A percentile compares a stretch with the other conserved stretches of the same genome.
Conservation (phyloP, 768 basidiomycete genomes). For the Hysterangium stoloniferum region DNA sequence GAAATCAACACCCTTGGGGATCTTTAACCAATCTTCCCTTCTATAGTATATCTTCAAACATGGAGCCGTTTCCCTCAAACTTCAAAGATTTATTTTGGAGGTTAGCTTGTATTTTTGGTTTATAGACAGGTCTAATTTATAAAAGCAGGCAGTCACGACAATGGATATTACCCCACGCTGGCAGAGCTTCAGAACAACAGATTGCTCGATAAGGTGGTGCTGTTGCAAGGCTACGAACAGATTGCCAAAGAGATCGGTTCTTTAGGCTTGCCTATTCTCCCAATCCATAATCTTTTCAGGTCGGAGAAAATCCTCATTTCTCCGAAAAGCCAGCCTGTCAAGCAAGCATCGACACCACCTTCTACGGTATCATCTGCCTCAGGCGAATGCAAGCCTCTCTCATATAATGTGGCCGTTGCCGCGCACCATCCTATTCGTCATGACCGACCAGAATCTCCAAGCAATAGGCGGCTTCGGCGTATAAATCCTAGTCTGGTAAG, state of each 20-base stretch:
- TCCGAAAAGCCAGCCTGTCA: conserved; percentile 16
- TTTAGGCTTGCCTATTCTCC: conserved; percentile 45
- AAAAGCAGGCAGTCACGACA: conserved; percentile 50
- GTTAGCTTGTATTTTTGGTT: conserved; percentile 27
- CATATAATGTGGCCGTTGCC: background rate
- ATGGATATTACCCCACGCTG: conserved; percentile 50
- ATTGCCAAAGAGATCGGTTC: conserved; percentile 36
- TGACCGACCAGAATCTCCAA: conserved; percentile 26
- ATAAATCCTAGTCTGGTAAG: conserved; percentile 62
- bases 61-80: conserved; percentile 70
- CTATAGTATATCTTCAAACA: conserved; percentile 59
- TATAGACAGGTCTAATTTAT: background rate
- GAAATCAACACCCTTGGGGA: background rate
- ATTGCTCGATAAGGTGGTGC: conserved; percentile 56
- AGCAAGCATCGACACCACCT: conserved; percentile 38
- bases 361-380: conserved; percentile 29
- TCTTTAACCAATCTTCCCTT: no score
- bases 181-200: conserved; percentile 51
- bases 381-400: background rate
- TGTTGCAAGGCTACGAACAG: conserved; percentile 44
- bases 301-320: conserved; percentile 17
- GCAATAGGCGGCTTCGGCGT: conserved; percentile 27
- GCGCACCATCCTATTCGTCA: conserved; percentile 49
- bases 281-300: conserved; percentile 44
- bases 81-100: conserved; percentile 63